These are phyloP conservation scores for Cercophora samala DNA, from an alignment of 495 filamentous ascomycete species.

Conservation along the genomic window DNA sequence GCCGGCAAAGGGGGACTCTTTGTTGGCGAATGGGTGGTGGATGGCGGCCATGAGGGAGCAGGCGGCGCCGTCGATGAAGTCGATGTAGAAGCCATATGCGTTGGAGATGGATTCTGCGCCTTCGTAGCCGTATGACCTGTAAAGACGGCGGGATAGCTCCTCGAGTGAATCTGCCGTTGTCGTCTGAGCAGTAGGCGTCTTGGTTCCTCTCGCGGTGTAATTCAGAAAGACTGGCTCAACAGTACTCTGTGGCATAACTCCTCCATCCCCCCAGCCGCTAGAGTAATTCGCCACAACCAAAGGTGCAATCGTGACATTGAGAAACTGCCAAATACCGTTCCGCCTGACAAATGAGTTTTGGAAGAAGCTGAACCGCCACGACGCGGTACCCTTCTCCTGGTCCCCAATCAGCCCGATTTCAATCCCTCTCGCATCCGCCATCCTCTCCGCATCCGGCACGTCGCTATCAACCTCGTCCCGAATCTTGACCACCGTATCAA, in stretches of 20 bases:
- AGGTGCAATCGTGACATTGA: constrained; percentile 6
- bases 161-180: not conserved
- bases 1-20: constrained; percentile 21
- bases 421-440: constrained; percentile 17
- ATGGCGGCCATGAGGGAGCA: constrained; percentile 21
- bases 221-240: constrained; percentile 3
- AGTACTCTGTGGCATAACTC: constrained; percentile 9
- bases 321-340: constrained; percentile 24
- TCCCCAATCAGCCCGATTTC: constrained; percentile 26
- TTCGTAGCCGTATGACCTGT: constrained; percentile 21
- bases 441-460: not conserved
- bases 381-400: constrained; percentile 6
- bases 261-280: constrained; percentile 19
- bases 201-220: not conserved
- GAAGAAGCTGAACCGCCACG: constrained; percentile 24
- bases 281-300: constrained; percentile 20
- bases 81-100: constrained; percentile 26
- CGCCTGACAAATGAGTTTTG: constrained; percentile 15
- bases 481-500: constrained; percentile 20
- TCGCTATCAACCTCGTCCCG: constrained; percentile 6
- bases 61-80: constrained; percentile 17
- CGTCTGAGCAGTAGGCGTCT: not conserved
- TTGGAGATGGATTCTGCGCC: constrained; percentile 23
- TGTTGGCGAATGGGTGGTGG: constrained; percentile 20
- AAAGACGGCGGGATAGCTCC: constrained; percentile 21